Conservation (phyloP, 768 basidiomycete genomes). For the Leccinum barrowsii region DNA sequence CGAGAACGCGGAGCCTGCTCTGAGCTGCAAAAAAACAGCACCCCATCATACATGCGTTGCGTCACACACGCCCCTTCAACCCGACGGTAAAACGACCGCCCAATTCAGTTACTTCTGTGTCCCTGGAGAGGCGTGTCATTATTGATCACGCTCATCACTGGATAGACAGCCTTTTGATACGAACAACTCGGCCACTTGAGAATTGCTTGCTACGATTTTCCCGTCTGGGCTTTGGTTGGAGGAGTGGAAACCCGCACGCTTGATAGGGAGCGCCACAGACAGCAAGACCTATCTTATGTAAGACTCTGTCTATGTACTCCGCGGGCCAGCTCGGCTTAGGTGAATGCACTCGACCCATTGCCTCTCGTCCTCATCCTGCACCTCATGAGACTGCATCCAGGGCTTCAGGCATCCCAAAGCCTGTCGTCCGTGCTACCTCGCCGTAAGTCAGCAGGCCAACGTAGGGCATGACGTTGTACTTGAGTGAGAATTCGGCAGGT, state of each 20-base stretch:
- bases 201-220: neutral
- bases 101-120: conserved; percentile 1
- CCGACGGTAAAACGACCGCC: conserved; percentile 2
- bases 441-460: conserved; percentile 79
- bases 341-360: conserved; percentile 4
- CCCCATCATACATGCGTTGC: neutral
- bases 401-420: conserved; percentile 34
- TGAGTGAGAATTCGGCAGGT: conserved; percentile 67
- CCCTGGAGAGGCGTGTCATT: conserved; percentile 11
- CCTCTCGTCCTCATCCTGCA: neutral
- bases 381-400: conserved; percentile 29
- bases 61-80: neutral
- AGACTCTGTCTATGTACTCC: conserved; percentile 7
- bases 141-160: conserved; percentile 7
- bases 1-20: conserved; percentile 23
- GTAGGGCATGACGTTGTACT: conserved; percentile 90
- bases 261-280: conserved; percentile 15
- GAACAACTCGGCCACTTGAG: conserved; percentile 5
- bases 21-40: conserved; percentile 12
- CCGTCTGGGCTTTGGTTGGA: conserved; percentile 1
- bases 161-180: conserved; percentile 23
- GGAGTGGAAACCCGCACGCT: conserved; percentile 1
- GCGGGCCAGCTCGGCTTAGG: conserved; percentile 11
- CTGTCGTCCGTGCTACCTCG: conserved; percentile 53
- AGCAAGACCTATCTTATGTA: conserved; percentile 16